A percentile compares a stretch with the other conserved stretches of the same genome.
These are phyloP conservation scores for Aspergillus oerlinghausenensis DNA, from an alignment of 2,329 filamentous ascomycete genomes.

Conservation along the genomic window DNA sequence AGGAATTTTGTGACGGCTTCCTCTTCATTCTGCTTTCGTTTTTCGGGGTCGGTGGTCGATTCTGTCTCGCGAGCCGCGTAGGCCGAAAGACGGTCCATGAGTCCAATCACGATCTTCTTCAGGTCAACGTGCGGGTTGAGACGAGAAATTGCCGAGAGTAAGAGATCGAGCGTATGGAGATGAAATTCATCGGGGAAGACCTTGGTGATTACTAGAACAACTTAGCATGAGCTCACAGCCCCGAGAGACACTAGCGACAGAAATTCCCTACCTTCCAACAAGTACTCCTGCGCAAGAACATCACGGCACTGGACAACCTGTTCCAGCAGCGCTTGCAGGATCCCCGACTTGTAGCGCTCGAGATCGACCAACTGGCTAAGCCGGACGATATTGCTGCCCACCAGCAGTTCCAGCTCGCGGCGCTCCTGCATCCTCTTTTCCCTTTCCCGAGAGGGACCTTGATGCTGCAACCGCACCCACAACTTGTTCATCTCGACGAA, in stretches of 20 bases:
- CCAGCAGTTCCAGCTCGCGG: slow-evolving; percentile 89
- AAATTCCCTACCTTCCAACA: slow-evolving; percentile 64
- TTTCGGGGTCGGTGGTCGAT: slow-evolving; percentile 63
- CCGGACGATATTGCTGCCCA: slow-evolving; percentile 93
- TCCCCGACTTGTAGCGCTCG: slow-evolving; percentile 86
- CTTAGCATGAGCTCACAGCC: slow-evolving; percentile 7
- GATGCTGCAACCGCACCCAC: slow-evolving; percentile 95
- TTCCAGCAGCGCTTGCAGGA: slow-evolving; percentile 82
- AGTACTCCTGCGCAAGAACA: slow-evolving; percentile 93
- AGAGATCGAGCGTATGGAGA: slow-evolving; percentile 90
- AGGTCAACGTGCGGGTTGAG: slow-evolving; percentile 96
- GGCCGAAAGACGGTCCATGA: slow-evolving; percentile 93
- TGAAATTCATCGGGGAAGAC: slow-evolving; percentile 99
- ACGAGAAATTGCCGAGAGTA: slow-evolving; percentile 86
- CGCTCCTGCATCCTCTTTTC: slow-evolving; percentile 91
- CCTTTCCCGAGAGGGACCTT: slow-evolving; percentile 90
- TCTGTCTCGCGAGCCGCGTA: slow-evolving; percentile 89
- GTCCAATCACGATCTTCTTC: slow-evolving; percentile 93
- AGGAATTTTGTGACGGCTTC: slow-evolving; percentile 75
- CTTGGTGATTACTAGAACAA: slow-evolving; percentile 75
- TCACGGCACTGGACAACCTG: slow-evolving; percentile 98
- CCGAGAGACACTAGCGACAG: not conserved
- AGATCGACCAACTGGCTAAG: slow-evolving; percentile 93
- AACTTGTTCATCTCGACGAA: slow-evolving; percentile 99
- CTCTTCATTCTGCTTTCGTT: slow-evolving; percentile 73